These are phyloP conservation scores for Eutrema salsugineum DNA, from an alignment of 441 rosid genomes.

Conservation along the genomic window DNA sequence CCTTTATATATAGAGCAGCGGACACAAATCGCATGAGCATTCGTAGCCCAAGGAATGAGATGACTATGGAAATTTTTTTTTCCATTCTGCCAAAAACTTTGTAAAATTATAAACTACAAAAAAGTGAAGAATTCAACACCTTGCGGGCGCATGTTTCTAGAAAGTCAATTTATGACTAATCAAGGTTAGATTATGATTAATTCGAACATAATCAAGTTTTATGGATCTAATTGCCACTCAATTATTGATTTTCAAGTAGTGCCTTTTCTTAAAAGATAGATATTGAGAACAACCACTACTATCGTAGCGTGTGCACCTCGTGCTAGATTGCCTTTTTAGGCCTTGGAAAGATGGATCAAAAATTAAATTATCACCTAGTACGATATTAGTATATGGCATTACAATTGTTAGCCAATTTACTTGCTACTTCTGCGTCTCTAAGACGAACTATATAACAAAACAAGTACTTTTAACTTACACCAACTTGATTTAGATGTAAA, in stretches of 20 bases:
- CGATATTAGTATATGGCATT: neutral
- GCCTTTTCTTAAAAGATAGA: neutral
- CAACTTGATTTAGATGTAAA: neutral
- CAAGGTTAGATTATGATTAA: slow-evolving; percentile 17
- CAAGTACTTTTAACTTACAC: neutral
- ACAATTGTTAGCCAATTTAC: neutral
- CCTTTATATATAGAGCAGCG: too few relatives aligned
- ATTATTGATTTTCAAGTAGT: neutral
- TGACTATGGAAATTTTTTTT: too few relatives aligned
- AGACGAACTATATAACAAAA: neutral
- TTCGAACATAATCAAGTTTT: neutral
- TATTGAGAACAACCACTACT: neutral
- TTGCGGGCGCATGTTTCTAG: slow-evolving; percentile 1
- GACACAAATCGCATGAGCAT: too few relatives aligned
- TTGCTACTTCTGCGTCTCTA: neutral
- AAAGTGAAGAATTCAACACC: neutral
- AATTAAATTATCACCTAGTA: neutral
- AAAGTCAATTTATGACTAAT: neutral
- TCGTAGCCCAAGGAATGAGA: too few relatives aligned
- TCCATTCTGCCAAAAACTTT: neutral
- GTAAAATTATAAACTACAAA: neutral
- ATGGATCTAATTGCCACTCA: slow-evolving; percentile 13
- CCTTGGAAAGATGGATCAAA: neutral
- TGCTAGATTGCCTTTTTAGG: slow-evolving; percentile 13
- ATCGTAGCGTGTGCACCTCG: slow-evolving; percentile 8